phyloP scores from a whole-genome alignment of 2,329 filamentous ascomycete species.

The Colletotrichum coccodes region DNA sequence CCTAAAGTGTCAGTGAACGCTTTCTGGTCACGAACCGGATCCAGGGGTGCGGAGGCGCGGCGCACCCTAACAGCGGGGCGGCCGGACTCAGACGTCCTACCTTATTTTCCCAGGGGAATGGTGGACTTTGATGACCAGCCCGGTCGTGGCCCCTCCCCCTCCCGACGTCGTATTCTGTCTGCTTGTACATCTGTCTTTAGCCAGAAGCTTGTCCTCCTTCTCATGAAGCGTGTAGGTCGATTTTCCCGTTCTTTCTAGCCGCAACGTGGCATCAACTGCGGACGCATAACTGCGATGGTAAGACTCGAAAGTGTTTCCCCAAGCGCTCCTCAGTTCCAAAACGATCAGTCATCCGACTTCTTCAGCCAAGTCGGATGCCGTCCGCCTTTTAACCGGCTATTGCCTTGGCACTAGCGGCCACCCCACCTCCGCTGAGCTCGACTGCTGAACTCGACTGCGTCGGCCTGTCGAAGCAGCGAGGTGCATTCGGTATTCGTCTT shows the following conservation, averaged over 20 bases:
- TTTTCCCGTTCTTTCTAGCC: neutral
- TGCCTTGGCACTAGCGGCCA: slow-evolving; percentile 18
- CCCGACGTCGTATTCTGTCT: neutral
- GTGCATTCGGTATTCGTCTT: neutral
- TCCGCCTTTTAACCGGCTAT: slow-evolving; percentile 5
- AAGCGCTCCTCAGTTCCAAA: neutral
- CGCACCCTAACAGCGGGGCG: slow-evolving; percentile 19
- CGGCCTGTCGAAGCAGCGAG: neutral
- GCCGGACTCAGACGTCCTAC: slow-evolving; percentile 16
- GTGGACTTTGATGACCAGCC: neutral
- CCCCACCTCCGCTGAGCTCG: neutral
- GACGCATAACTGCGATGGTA: too few relatives aligned
- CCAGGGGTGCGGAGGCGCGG: neutral
- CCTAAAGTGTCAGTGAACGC: neutral
- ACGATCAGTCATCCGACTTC: neutral
- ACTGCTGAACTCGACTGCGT: neutral
- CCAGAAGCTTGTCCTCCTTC: neutral
- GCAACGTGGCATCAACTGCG: too few relatives aligned
- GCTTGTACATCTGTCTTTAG: slow-evolving; percentile 5
- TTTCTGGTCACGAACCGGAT: neutral
- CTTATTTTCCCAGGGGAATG: slow-evolving; percentile 16
- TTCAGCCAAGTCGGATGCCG: slow-evolving; percentile 21
- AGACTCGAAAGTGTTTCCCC: too few relatives aligned
- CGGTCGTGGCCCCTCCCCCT: neutral
- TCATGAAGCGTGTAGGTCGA: neutral